Evolutionary conservation across 768 basidiomycete species (phyloP), one percentile per base, ranked within the genome.

Genomic region (Hericium coralloides): DNA sequence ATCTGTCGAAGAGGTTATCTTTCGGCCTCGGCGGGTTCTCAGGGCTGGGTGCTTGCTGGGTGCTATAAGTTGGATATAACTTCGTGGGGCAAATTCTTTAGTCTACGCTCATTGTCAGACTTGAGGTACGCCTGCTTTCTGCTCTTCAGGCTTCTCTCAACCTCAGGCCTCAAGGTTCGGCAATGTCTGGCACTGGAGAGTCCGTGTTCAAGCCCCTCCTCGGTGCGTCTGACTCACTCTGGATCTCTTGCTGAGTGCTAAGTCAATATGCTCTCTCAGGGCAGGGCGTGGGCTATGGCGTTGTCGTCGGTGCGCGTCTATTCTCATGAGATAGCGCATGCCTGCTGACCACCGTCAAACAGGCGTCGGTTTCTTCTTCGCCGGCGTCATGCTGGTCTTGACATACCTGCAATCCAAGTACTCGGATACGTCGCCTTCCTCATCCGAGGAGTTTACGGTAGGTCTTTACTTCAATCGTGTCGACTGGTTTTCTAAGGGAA

Each of bases 291-390:
- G 77, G 76, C 20, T 79, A 77, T 73, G 76, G 77, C 12, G 76
- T 78, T 8, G 76, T 78, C 10, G 73, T 77, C 52, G 76, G 76
- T 76, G 55, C 23, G 72, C 59, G 22, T 48, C 22, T 22, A 25
- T 20, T 20, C 15, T 38, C 8, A 48, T 17, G 25, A 50, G 23
- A 59, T 31, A 9, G 39, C 8, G 56, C 38, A 26, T 18, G 9
- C 48, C 25, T 31, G 38, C 43, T 45, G 43, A 45, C 15, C 7
- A 15, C 15, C 15, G 8, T 5, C 20, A 5, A n/a, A 22, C 58
- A 76, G 77, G 78, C 38, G 75, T 78, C 47, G 79, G 78, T 0
- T 78, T 79, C 64, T 77, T 78, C 67, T 79, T 79, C 53, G 76
- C 77, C 0, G 68, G 71, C 31, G 45, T 79, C 45, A 79, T 78